Evolutionary conservation across 805 yeast genomes (phyloP).

Genomic region (Metschnikowia hibisci): DNA sequence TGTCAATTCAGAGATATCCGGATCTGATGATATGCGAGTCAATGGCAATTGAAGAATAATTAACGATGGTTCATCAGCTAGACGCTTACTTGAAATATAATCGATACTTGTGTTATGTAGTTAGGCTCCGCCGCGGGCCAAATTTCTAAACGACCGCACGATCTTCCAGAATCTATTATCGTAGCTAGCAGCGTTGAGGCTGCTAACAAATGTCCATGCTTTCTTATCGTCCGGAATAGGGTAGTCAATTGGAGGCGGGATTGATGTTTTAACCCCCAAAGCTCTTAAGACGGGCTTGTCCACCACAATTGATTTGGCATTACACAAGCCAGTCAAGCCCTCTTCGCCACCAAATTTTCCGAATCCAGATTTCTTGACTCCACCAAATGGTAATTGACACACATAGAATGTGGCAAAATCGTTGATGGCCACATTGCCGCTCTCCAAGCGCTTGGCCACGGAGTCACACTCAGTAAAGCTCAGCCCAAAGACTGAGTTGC

Average conservation of each 20-base stretch:
- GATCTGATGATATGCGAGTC: too few relatives aligned
- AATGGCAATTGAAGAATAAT: neutral
- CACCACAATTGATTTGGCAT: slow-evolving; percentile 80
- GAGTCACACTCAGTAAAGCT: slow-evolving; percentile 53
- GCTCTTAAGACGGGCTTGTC: slow-evolving; percentile 67
- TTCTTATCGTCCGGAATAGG: slow-evolving; percentile 77
- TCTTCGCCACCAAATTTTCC: slow-evolving; percentile 99
- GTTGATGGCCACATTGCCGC: slow-evolving; percentile 94
- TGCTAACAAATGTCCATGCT: slow-evolving; percentile 86
- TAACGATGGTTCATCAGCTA: neutral
- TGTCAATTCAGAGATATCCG: too few relatives aligned
- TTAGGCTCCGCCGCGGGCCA: slow-evolving; percentile 31
- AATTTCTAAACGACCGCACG: slow-evolving; percentile 34
- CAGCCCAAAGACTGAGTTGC: slow-evolving; percentile 83
- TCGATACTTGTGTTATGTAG: slow-evolving; percentile 1
- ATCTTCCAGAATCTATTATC: slow-evolving; percentile 69
- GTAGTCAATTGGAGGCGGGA: slow-evolving; percentile 88
- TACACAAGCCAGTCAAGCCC: slow-evolving; percentile 87
- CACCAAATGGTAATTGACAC: slow-evolving; percentile 97
- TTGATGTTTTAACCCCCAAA: slow-evolving; percentile 62
- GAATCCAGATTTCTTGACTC: slow-evolving; percentile 87
- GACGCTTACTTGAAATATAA: neutral
- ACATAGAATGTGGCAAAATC: slow-evolving; percentile 97
- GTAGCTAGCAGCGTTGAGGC: slow-evolving; percentile 82
- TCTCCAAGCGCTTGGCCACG: slow-evolving; percentile 59